Evolutionary conservation across 2,329 filamentous ascomycete genomes (phyloP).

Genomic region (Aspergillus pseudoglaucus): DNA sequence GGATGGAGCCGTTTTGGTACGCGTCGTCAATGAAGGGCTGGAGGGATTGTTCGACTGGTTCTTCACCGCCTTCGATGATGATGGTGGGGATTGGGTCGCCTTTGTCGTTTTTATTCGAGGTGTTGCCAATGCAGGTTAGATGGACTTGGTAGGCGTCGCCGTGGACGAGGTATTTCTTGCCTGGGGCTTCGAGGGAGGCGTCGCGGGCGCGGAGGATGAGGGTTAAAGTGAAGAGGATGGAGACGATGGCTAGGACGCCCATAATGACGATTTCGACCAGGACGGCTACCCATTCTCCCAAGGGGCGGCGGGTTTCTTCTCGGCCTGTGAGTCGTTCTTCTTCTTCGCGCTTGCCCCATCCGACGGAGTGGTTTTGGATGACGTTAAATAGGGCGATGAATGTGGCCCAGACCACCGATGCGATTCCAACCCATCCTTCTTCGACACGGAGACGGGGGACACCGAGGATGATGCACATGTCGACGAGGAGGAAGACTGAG

Average conservation of each 20-base stretch:
- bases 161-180: constrained; percentile 73
- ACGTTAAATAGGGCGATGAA: constrained; percentile 75
- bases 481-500: constrained; percentile 60
- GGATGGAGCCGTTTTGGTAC: constrained; percentile 72
- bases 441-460: constrained; percentile 70
- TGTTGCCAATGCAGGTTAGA: constrained; percentile 73
- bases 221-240: constrained; percentile 70
- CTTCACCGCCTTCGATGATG: constrained; percentile 76
- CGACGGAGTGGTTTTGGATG: constrained; percentile 70
- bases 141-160: constrained; percentile 80
- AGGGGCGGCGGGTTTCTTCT: constrained; percentile 72
- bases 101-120: constrained; percentile 47
- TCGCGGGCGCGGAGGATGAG: constrained; percentile 76
- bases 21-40: constrained; percentile 73
- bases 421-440: constrained; percentile 87
- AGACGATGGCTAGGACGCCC: constrained; percentile 59
- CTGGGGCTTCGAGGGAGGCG: constrained; percentile 64
- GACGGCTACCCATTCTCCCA: constrained; percentile 79
- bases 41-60: constrained; percentile 70
- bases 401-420: constrained; percentile 75
- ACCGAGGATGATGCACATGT: constrained; percentile 72
- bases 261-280: constrained; percentile 67
- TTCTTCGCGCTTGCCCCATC: constrained; percentile 88
- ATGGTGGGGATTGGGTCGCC: constrained; percentile 61
- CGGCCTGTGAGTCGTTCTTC: constrained; percentile 88